phyloP scores from a whole-genome alignment of 2,329 filamentous ascomycete genomes.

The Pseudogymnoascus sp. region DNA sequence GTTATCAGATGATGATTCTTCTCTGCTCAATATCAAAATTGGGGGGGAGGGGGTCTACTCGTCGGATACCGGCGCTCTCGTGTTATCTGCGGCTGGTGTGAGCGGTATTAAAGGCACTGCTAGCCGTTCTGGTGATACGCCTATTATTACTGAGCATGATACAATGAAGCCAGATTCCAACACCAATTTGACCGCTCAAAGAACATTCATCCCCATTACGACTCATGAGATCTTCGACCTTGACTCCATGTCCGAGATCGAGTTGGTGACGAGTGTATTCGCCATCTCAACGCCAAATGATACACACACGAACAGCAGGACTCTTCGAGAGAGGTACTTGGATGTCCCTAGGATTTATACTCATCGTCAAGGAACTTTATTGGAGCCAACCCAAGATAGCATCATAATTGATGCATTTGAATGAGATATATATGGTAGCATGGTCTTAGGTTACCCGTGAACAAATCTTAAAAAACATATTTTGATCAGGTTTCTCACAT shows the following conservation, averaged over 20 bases:
- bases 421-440: not conserved
- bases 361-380: not conserved
- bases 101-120: not conserved
- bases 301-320: not conserved
- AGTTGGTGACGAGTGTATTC: constrained; percentile 8
- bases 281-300: not conserved
- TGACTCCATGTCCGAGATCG: not conserved
- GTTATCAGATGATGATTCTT: not conserved
- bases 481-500: not conserved
- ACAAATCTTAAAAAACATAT: not conserved
- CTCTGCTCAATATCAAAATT: not conserved
- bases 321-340: not conserved
- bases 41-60: not conserved
- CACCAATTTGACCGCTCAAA: constrained; percentile 13
- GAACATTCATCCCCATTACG: constrained; percentile 11
- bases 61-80: not conserved
- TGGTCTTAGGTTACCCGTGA: not conserved
- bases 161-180: constrained; percentile 12
- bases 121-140: not conserved
- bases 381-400: not conserved
- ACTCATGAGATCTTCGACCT: constrained; percentile 7
- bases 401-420: not conserved
- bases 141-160: not conserved
- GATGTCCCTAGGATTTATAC: not conserved
- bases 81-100: constrained; percentile 7